Conservation (phyloP, 2,329 filamentous ascomycete species). For the Aspergillus sp. region DNA sequence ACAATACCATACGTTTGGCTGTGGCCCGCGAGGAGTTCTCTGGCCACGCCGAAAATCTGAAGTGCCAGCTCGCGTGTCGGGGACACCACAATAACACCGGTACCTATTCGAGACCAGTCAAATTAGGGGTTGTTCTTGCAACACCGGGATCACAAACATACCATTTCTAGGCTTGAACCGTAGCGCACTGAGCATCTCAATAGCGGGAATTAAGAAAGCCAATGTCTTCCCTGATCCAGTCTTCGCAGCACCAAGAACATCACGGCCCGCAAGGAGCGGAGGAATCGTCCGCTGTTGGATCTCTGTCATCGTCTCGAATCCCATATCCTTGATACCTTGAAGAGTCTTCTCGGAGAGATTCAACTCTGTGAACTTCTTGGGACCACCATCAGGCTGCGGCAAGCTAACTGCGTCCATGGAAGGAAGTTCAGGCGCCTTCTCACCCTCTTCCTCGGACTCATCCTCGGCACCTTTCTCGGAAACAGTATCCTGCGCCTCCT, state of each 20-base stretch:
- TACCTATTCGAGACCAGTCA: constrained; percentile 46
- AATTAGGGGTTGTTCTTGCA: constrained; percentile 8
- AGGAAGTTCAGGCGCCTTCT: constrained; percentile 50
- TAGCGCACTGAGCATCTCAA: constrained; percentile 88
- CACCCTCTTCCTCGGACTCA: constrained; percentile 30
- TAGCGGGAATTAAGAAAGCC: constrained; percentile 87
- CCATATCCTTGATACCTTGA: constrained; percentile 86
- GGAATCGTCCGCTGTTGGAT: constrained; percentile 88
- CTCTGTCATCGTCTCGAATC: constrained; percentile 92
- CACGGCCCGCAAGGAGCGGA: constrained; percentile 81
- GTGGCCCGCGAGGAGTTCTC: constrained; percentile 89
- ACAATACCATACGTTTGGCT: constrained; percentile 95
- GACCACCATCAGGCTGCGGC: constrained; percentile 59
- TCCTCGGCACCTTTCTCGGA: constrained; percentile 28
- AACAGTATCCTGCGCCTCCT: constrained; percentile 32
- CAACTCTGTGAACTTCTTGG: constrained; percentile 74
- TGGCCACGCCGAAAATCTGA: constrained; percentile 92
- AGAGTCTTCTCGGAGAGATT: constrained; percentile 85
- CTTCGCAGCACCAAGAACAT: constrained; percentile 93
- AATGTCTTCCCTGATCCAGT: constrained; percentile 95
- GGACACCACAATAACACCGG: constrained; percentile 87
- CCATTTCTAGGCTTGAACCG: constrained; percentile 93
- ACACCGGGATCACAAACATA: constrained; percentile 17
- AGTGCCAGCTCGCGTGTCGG: constrained; percentile 91
- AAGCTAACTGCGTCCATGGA: constrained; percentile 53